These are phyloP conservation scores for Alternaria arbusti DNA, from an alignment of 2,329 filamentous ascomycete genomes.

Conservation along the genomic window DNA sequence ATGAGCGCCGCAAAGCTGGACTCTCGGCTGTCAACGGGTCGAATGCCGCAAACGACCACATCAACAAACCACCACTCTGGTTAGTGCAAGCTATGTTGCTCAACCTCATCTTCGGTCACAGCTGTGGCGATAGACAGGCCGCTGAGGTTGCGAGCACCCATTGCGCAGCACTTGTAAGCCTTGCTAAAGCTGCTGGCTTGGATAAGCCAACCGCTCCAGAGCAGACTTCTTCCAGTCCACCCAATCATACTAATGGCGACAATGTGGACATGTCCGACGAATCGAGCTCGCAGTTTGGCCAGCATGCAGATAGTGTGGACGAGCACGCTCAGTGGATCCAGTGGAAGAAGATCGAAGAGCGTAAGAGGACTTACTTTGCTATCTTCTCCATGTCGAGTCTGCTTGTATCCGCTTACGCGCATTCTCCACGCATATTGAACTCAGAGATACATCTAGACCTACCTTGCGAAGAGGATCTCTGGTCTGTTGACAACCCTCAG, in stretches of 20 bases:
- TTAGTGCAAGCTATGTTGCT: slow-evolving; percentile 96
- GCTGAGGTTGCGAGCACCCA: slow-evolving; percentile 93
- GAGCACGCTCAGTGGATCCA: slow-evolving; percentile 81
- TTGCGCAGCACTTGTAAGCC: slow-evolving; percentile 86
- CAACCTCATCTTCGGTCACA: slow-evolving; percentile 94
- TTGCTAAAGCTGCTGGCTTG: slow-evolving; percentile 87
- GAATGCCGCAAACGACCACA: slow-evolving; percentile 61
- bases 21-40: slow-evolving; percentile 67
- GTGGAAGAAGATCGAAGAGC: slow-evolving; percentile 89
- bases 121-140: slow-evolving; percentile 88
- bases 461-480: slow-evolving; percentile 92
- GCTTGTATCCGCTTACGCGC: slow-evolving; percentile 90
- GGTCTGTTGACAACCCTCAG: slow-evolving; percentile 81
- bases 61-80: slow-evolving; percentile 83
- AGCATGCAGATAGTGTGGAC: slow-evolving; percentile 55
- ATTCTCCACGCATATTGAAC: slow-evolving; percentile 87
- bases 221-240: slow-evolving; percentile 25
- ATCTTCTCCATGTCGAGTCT: slow-evolving; percentile 93
- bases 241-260: slow-evolving; percentile 54
- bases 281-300: slow-evolving; percentile 25
- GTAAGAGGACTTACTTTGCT: slow-evolving; percentile 89
- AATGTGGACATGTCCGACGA: slow-evolving; percentile 65
- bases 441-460: slow-evolving; percentile 90
- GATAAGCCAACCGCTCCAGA: slow-evolving; percentile 56
- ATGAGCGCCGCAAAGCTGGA: slow-evolving; percentile 86